Percentiles rank a stretch among this genome's conserved stretches.
Evolutionary conservation across 2,329 filamentous ascomycete species (phyloP).

Genomic region (Raffaelea arxii): DNA sequence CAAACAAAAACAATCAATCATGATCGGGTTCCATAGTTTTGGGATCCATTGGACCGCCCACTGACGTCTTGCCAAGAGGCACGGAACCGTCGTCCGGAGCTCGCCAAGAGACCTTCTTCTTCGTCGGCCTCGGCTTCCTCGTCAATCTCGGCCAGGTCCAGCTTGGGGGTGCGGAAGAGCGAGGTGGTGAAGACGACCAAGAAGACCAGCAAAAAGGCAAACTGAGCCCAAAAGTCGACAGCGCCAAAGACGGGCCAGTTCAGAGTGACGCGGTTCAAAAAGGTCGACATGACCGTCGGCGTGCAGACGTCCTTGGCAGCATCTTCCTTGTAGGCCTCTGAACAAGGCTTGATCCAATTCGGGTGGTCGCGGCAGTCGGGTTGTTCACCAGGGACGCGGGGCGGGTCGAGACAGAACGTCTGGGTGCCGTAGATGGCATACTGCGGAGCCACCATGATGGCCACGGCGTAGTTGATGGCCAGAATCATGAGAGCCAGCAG

Average conservation of each 20-base stretch:
- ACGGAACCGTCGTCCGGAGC: constrained; percentile 70
- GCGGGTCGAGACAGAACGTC: constrained; percentile 75
- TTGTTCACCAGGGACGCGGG: constrained; percentile 50
- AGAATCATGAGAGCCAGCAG: constrained; percentile 83
- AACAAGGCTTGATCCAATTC: constrained; percentile 70
- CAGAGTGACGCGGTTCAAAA: constrained; percentile 77
- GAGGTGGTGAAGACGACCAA: constrained; percentile 70
- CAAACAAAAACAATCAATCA: not conserved
- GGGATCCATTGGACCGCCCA: constrained; percentile 29
- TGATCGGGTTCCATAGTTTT: constrained; percentile 5
- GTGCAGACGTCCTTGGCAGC: constrained; percentile 77
- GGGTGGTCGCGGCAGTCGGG: constrained; percentile 66
- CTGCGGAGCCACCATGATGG: constrained; percentile 91
- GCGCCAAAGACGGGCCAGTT: constrained; percentile 94
- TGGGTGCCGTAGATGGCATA: constrained; percentile 93
- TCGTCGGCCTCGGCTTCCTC: constrained; percentile 87
- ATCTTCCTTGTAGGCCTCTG: constrained; percentile 61
- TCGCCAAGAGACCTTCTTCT: constrained; percentile 83
- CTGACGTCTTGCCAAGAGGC: constrained; percentile 86
- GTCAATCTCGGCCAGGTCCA: constrained; percentile 70
- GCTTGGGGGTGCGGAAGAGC: constrained; percentile 67
- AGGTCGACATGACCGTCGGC: constrained; percentile 92
- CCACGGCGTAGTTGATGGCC: constrained; percentile 84
- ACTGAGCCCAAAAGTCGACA: constrained; percentile 94
- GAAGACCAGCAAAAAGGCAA: constrained; percentile 78